These are phyloP conservation scores for Bathelium albidoporum DNA, from an alignment of 495 filamentous ascomycete genomes.

Conservation along the genomic window DNA sequence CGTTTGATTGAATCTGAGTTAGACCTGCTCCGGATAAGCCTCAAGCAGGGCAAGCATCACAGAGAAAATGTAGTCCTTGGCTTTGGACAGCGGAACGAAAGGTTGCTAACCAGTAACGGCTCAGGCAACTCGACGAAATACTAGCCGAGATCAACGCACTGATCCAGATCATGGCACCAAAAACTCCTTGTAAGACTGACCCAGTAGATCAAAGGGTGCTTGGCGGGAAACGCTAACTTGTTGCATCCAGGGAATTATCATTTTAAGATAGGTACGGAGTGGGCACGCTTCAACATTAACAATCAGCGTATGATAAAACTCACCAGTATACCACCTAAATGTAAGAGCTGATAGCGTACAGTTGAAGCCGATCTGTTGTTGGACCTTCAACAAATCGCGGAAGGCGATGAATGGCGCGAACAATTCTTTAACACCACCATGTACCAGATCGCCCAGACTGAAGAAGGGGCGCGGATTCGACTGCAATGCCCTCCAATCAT, in stretches of 20 bases:
- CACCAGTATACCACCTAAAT: background rate
- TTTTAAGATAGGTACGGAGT: no score
- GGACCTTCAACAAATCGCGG: background rate
- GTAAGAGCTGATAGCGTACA: background rate
- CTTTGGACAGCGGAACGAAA: background rate
- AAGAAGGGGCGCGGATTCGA: background rate
- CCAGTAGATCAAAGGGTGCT: no score
- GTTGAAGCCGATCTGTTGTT: background rate
- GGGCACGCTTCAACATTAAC: background rate
- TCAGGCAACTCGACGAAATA: background rate
- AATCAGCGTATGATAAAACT: background rate
- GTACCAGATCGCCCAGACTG: background rate
- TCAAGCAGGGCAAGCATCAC: no score
- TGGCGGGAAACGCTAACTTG: no score
- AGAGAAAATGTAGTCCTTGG: no score
- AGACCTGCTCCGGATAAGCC: no score
- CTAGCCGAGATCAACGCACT: background rate
- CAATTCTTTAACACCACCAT: background rate
- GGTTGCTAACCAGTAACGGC: background rate
- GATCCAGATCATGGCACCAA: background rate
- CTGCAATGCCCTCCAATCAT: background rate
- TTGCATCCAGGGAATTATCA: no score
- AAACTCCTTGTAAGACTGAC: background rate
- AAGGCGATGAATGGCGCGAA: background rate
- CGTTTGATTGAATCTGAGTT: no score